Conservation (phyloP, 2,329 filamentous ascomycete genomes). For the Ceratocystis albifundus region DNA sequence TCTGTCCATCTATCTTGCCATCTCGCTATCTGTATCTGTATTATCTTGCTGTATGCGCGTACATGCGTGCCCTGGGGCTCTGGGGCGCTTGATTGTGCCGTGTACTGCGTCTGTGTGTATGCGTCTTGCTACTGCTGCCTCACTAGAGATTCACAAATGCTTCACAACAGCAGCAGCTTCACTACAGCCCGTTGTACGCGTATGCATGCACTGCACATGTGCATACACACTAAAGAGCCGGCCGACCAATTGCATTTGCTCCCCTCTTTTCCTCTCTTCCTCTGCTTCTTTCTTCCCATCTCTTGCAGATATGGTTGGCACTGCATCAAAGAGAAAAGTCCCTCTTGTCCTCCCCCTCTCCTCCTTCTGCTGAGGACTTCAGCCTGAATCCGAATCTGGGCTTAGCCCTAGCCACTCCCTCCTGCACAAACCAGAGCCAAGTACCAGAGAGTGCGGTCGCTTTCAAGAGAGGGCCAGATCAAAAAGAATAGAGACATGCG, state of each 20-base stretch:
- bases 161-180: neutral
- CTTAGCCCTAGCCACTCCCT: neutral
- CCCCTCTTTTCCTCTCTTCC: neutral
- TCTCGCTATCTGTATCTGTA: neutral
- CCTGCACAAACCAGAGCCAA: neutral
- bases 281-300: neutral
- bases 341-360: slow-evolving; percentile 1
- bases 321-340: neutral
- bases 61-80: neutral
- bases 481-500: neutral
- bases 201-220: neutral
- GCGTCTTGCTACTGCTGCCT: neutral
- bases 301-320: neutral
- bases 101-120: neutral
- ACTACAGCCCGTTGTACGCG: neutral
- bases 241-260: neutral
- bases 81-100: neutral
- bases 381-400: neutral
- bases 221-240: neutral
- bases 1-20: neutral
- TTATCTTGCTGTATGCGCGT: neutral
- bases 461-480: neutral
- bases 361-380: neutral
- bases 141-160: slow-evolving; percentile 7
- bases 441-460: neutral